Conservation (phyloP, 2,329 filamentous ascomycete genomes). For the Trichoderma sp. region DNA sequence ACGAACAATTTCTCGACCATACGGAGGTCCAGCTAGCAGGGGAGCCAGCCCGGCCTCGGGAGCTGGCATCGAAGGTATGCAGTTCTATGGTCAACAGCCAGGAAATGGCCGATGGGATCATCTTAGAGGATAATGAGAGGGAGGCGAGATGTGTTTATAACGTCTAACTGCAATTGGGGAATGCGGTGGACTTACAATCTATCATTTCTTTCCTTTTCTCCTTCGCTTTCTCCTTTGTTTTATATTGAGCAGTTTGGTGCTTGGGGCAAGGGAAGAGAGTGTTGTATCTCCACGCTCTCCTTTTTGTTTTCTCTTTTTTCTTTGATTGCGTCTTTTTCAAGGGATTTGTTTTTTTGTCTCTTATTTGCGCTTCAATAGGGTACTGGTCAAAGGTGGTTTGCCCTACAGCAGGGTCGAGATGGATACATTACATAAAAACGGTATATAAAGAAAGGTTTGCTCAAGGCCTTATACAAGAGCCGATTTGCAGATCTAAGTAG, state of each 20-base stretch:
- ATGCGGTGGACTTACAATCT: not conserved
- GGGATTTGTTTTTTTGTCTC: not conserved
- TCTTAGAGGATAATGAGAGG: slow-evolving; percentile 45
- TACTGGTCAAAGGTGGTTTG: not conserved
- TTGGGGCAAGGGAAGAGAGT: not conserved
- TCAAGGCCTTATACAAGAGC: not conserved
- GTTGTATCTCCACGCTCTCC: not conserved
- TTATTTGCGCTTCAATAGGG: not conserved
- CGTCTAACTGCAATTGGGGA: not conserved
- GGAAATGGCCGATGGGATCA: slow-evolving; percentile 50
- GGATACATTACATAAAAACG: slow-evolving; percentile 8
- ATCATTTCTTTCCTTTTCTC: not conserved
- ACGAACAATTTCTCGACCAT: slow-evolving; percentile 38
- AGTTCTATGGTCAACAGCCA: slow-evolving; percentile 45
- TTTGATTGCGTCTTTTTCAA: not conserved
- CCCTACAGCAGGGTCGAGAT: not conserved
- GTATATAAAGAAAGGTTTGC: slow-evolving; percentile 5
- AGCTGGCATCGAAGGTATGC: slow-evolving; percentile 45
- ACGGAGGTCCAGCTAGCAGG: slow-evolving; percentile 49
- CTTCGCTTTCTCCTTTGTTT: not conserved
- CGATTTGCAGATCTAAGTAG: not conserved
- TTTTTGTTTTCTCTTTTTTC: not conserved
- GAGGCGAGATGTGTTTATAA: not conserved
- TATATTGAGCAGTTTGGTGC: not conserved
- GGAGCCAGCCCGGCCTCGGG: slow-evolving; percentile 54